Base-by-base conservation (phyloP, 2,329 filamentous ascomycete genomes). In the Biscogniauxia marginata region DNA sequence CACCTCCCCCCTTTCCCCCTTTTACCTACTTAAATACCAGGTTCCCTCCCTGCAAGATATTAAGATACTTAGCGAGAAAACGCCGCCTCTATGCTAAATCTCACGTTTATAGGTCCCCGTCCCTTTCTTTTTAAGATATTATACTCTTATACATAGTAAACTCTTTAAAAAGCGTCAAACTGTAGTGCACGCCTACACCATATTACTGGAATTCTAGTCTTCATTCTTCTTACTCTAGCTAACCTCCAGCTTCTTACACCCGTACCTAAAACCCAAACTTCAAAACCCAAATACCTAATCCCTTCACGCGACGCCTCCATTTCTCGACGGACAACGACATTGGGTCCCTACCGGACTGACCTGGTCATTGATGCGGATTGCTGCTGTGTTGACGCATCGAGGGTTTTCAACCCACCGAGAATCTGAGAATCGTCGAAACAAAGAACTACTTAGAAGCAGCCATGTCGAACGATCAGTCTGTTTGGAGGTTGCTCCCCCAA, bases 391-490 rank as follows among this genome's bases (percentile, higher is more conserved):
- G 49, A 49, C 49, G 39, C 54, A 48, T 57, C 52, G 60, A 64
- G 62, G 62, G n/a, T 56, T 58, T 55, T 51, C 53, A 57, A 52
- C 60, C 59, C 58, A 44, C 47, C 52, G 53, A 57, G 45, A 57
- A 45, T n/a, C n/a, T n/a, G n/a, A n/a, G n/a, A n/a, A n/a, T n/a
- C n/a, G n/a, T 48, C 55, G 59, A 61, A 54, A n/a, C n/a, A n/a
- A n/a, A n/a, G n/a, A n/a, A n/a, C n/a, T n/a, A n/a, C n/a, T n/a
- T n/a, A n/a, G n/a, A n/a, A n/a, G 48, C 21, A 59, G 56, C 52
- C 58, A 88, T 89, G 86, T 82, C 85, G 65, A 81, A 81, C 74
- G 85, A 89, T 72, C 79, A 81, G 59, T 77, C 80, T 55, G 79
- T 80, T 65, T 80, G 86, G 68, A 83, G 81, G 70, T 77, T 88